These are phyloP conservation scores for Suhomyces prunicola DNA, from an alignment of 805 yeast species.

Conservation along the genomic window DNA sequence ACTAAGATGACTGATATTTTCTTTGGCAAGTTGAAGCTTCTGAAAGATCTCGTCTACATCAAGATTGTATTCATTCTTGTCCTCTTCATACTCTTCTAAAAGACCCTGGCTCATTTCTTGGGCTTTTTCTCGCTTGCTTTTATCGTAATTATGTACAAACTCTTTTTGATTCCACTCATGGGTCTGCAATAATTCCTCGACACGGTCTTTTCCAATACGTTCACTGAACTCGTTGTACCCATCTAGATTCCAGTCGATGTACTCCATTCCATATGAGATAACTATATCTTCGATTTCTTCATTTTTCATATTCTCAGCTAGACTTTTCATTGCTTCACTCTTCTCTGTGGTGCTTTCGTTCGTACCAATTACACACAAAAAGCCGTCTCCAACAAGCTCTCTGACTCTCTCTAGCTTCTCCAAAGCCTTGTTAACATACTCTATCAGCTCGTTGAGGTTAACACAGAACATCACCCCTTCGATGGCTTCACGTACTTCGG, in stretches of 20 bases:
- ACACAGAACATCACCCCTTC: constrained; percentile 47
- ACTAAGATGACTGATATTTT: constrained; percentile 20
- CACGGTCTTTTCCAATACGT: constrained; percentile 39
- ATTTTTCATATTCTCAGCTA: constrained; percentile 3
- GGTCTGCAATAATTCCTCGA: constrained; percentile 46
- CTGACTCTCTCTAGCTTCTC: constrained; percentile 11
- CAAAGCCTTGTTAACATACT: constrained; percentile 11
- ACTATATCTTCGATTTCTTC: constrained; percentile 38
- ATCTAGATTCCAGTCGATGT: constrained; percentile 27
- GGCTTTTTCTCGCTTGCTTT: constrained; percentile 18
- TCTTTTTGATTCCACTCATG: constrained; percentile 41
- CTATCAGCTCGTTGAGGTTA: constrained; percentile 15
- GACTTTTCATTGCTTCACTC: constrained; percentile 5
- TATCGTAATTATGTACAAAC: constrained; percentile 15
- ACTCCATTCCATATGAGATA: constrained; percentile 42
- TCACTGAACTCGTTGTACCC: constrained; percentile 45
- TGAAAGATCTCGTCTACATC: constrained; percentile 31
- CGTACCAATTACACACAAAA: constrained; percentile 29
- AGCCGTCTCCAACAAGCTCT: constrained; percentile 19
- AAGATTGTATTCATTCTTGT: constrained; percentile 7
- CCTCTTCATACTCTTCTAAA: constrained; percentile 12
- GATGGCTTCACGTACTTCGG: constrained; percentile 43
- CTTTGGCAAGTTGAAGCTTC: constrained; percentile 36
- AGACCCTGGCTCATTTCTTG: constrained; percentile 26
- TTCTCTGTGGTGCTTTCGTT: constrained; percentile 3